Conservation (phyloP, 495 filamentous ascomycete genomes). For the Neurospora terricola region DNA sequence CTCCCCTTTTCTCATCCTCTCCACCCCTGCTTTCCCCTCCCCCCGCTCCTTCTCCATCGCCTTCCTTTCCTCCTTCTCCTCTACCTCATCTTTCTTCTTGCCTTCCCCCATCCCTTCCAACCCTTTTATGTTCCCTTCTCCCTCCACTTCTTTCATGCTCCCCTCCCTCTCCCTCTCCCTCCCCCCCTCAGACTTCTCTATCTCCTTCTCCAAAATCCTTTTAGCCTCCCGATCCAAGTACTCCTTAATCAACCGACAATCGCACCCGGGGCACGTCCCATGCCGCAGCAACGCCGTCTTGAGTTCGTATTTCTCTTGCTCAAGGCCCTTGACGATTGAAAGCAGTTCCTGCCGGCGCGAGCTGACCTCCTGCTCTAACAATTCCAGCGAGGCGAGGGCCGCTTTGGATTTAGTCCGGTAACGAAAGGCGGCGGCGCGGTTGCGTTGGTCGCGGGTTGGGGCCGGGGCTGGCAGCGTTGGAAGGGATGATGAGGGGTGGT, state of each 20-base stretch:
- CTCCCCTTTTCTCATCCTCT: no score
- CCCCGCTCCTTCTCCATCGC: not conserved
- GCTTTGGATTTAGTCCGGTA: not conserved
- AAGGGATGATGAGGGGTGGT: not conserved
- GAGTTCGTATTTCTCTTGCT: not conserved
- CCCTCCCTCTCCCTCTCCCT: not conserved
- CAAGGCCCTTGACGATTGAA: not conserved
- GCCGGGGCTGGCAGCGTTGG: no score
- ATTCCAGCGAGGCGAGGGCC: not conserved
- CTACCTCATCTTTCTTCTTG: not conserved
- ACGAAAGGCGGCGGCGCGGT: not conserved
- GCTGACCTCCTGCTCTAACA: not conserved
- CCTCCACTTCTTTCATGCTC: not conserved
- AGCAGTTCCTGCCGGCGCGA: not conserved
- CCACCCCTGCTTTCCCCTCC: not conserved
- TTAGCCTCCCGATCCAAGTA: not conserved
- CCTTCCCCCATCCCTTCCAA: not conserved
- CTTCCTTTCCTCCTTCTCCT: not conserved
- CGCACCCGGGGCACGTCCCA: not conserved
- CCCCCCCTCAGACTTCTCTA: not conserved
- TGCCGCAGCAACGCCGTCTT: not conserved
- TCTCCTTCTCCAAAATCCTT: not conserved
- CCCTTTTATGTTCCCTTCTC: not conserved
- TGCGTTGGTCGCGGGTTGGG: not conserved
- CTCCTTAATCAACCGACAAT: not conserved